phyloP scores from a whole-genome alignment of 371 early-diverging fungal genomes.

The Coemansia sp. region DNA sequence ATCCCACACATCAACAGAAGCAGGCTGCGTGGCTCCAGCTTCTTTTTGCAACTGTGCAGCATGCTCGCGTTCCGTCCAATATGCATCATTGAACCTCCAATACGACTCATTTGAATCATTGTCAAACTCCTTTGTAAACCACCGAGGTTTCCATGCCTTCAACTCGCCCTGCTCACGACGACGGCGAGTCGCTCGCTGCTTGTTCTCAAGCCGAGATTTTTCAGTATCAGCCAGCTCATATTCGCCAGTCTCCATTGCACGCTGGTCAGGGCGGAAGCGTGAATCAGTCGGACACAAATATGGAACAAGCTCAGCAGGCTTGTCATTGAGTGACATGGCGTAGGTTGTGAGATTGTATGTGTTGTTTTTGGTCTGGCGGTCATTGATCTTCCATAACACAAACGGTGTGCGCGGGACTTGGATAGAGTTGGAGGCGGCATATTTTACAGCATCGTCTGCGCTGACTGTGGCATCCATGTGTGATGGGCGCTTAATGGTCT shows the following conservation, averaged over 20 bases:
- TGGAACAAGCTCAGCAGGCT: slow-evolving; percentile 54
- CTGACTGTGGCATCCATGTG: slow-evolving; percentile 20
- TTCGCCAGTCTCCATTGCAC: slow-evolving; percentile 67
- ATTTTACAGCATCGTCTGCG: slow-evolving; percentile 19
- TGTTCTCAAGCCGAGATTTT: slow-evolving; percentile 70
- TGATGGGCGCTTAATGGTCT: slow-evolving; percentile 52
- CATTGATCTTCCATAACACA: slow-evolving; percentile 65
- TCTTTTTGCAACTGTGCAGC: slow-evolving; percentile 21
- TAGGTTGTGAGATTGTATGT: slow-evolving; percentile 73
- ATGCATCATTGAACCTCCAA: slow-evolving; percentile 67
- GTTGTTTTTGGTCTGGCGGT: slow-evolving; percentile 54
- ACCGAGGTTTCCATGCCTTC: slow-evolving; percentile 61
- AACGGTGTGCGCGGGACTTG: slow-evolving; percentile 52
- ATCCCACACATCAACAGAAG: slow-evolving; percentile 15
- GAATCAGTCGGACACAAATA: slow-evolving; percentile 75
- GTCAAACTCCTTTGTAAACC: slow-evolving; percentile 71
- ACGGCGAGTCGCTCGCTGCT: slow-evolving; percentile 66
- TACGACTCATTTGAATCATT: slow-evolving; percentile 62
- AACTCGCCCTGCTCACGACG: slow-evolving; percentile 55
- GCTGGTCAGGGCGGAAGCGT: slow-evolving; percentile 77
- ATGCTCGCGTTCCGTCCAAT: slow-evolving; percentile 58
- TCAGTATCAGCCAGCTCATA: slow-evolving; percentile 66
- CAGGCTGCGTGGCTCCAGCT: neutral
- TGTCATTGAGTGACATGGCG: slow-evolving; percentile 74
- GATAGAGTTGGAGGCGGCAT: slow-evolving; percentile 23